Evolutionary conservation across 2,329 filamentous ascomycete genomes (phyloP).

Genomic region (Fulvia fulva): DNA sequence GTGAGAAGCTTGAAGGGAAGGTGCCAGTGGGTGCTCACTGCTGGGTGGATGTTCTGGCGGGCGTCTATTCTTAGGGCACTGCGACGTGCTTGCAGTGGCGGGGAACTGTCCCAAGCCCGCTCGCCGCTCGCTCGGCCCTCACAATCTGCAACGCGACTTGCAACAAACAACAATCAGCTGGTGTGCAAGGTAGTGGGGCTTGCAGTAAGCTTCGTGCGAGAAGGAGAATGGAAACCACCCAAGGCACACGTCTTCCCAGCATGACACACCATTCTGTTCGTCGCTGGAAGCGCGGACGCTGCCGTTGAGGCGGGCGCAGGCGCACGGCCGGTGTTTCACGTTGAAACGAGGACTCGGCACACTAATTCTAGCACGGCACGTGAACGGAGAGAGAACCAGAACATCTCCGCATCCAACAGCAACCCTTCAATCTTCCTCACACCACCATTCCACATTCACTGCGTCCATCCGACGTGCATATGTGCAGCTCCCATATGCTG

Average conservation of each 20-base stretch:
- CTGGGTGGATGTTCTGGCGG: neutral
- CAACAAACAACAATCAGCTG: too few relatives aligned
- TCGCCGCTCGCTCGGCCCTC: too few relatives aligned
- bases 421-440: neutral
- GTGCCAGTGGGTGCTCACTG: too few relatives aligned
- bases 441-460: neutral
- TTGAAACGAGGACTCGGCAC: neutral
- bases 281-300: neutral
- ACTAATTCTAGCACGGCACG: neutral
- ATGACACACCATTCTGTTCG: neutral
- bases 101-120: neutral
- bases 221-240: neutral
- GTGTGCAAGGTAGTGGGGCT: too few relatives aligned
- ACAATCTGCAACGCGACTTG: too few relatives aligned
- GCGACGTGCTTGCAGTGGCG: neutral
- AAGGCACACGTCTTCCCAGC: neutral
- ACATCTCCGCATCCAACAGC: neutral
- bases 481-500: neutral
- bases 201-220: neutral
- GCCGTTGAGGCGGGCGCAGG: neutral
- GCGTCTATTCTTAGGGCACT: neutral
- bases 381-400: too few relatives aligned
- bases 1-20: too few relatives aligned
- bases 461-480: neutral
- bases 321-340: neutral